Base-by-base conservation (phyloP, 805 yeast genomes). In the Huiozyma sinensis region DNA sequence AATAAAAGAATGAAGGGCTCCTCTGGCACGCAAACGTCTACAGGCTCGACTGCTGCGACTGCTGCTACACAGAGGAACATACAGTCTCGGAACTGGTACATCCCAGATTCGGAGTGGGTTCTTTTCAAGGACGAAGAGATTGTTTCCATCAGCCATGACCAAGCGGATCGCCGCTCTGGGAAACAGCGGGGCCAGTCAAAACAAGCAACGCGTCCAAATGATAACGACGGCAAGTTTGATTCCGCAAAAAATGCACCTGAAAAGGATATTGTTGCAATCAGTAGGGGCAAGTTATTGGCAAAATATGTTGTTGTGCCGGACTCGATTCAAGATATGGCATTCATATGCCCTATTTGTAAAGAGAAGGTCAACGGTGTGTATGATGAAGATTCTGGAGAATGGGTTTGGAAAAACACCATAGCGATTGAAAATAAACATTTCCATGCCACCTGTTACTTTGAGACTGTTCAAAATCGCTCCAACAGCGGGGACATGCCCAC, bases 21-120 rank as follows among this genome's bases (percentile, higher is more conserved):
- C 4, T 52, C 53, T 12, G 57, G 60, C 7, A 38, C 40, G 6
- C 47, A 54, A 6, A 43, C 36, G n/a, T 11, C 33, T 9, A 8
- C n/a, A 31, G n/a, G 9, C 33, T 31, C 33, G n/a, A 33, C 39
- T 30, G 33, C 44, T 5, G 40, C 39, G 5, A 29, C 44, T 11
- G 34, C 42, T 7, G 27, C 47, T 12, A 50, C 60, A 1, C 56
- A 56, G 31, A 60, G 58, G 41, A 59, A 60, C 36, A 79, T 81
- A 38, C 89, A 84, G 58, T 80, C 85, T 36, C 69, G 97, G 54
- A 74, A 79, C 52, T 89, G 95, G 95, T 89, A 79, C 60, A 64
- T 88, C 47, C 79, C 77, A 48, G 83, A 77, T 49, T 68, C 71
- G 27, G 79, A 78, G 38, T 88, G 95, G 90, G 72, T 75, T 28